Base-by-base conservation (phyloP, 2,329 filamentous ascomycete species). In the Fusarium clavum region DNA sequence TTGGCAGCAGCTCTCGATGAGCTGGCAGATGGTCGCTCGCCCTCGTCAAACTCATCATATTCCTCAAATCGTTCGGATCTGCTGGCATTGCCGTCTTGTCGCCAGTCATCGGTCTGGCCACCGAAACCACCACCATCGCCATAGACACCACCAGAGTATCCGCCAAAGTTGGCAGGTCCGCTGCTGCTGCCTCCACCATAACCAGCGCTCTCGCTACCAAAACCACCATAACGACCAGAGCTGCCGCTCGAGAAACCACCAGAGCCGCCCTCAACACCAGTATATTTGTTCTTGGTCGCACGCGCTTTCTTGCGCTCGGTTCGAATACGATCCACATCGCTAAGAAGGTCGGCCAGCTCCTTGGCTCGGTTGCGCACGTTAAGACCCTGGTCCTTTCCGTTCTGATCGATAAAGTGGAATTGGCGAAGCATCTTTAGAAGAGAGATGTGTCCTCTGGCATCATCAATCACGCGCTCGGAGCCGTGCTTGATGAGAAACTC, bases 401-500 rank as follows among this genome's bases (percentile, higher is more conserved):
- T 98, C 79, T 89, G 87, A 78, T 99, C 90, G 81, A 99, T 98
- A 82, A 87, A 99, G 83, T 99, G 96, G 82, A 99, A 99, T 80
- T 99, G 96, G 61, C 94, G 93, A 59, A 99, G 88, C 96, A 99
- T 99, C 83, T 98, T 97, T 64, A 99, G 88, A 12, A 98, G 90
- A 18, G 95, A 97, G 67, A 99, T 89, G 80, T 99, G 96, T 61
- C 94, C 94, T 75, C 96, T 90, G 61, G 96, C 96, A 82, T 99
- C 96, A 81, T 99, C 96, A 71, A 99, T 95, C 40, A 99, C 96
- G 57, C 96, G 89, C 81, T 99, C 96, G 14, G 96, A 98, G 68
- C 96, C 96, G 80, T 99, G 96, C 85, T 99, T 99, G 83, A 99
- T 92, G 32, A 99, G 88, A 78, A 97, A 97, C 80, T 99, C 95